These are phyloP conservation scores for Leccinum pellstonianum DNA, from an alignment of 768 basidiomycete species.

Conservation along the genomic window DNA sequence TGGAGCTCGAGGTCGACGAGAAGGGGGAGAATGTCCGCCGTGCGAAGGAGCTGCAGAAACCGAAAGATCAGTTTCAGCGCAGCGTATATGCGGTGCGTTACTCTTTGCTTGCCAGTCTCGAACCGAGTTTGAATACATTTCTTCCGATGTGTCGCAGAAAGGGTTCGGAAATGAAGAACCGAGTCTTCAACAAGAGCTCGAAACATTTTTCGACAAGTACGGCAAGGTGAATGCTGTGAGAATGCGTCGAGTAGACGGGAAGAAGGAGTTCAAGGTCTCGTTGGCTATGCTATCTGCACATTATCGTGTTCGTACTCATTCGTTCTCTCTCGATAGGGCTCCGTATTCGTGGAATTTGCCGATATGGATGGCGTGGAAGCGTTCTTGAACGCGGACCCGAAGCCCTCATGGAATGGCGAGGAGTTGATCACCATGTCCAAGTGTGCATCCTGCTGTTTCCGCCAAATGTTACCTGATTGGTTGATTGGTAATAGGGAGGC, in stretches of 20 bases:
- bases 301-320: neutral
- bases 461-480: neutral
- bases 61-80: constrained; percentile 75
- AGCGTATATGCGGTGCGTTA: constrained; percentile 84
- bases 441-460: constrained; percentile 39
- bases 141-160: constrained; percentile 56
- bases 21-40: constrained; percentile 72
- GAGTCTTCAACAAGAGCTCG: constrained; percentile 68
- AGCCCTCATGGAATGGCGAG: constrained; percentile 74
- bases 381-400: constrained; percentile 80
- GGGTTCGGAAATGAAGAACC: constrained; percentile 72
- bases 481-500: constrained; percentile 51
- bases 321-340: constrained; percentile 53
- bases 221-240: constrained; percentile 80
- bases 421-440: constrained; percentile 88
- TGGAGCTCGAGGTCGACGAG: constrained; percentile 71
- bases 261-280: constrained; percentile 87
- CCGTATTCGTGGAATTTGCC: constrained; percentile 90
- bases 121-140: neutral
- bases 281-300: neutral
- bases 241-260: constrained; percentile 77
- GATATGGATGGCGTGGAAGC: constrained; percentile 64
- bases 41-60: constrained; percentile 70
- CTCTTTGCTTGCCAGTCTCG: constrained; percentile 15
- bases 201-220: constrained; percentile 76